Base-by-base conservation (phyloP, 805 yeast species). In the Yamadazyma scolyti region DNA sequence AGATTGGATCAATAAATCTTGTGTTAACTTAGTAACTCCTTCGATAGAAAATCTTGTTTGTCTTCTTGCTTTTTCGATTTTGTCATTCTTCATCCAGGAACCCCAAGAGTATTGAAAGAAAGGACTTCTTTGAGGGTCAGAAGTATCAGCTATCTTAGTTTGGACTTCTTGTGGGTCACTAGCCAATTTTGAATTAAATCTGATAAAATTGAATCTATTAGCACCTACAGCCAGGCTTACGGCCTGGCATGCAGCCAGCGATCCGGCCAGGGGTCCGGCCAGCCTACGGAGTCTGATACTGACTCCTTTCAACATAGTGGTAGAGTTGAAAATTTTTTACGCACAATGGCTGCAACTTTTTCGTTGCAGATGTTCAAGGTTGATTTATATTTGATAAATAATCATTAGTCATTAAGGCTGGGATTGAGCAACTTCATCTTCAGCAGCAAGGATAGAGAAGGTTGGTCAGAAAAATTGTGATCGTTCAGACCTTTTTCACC, bases 21-120 rank as follows among this genome's bases (percentile, higher is more conserved):
- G 58, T 20, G 80, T 34, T n/a, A 78, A 58, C 16, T 62, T 62
- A 33, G 75, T 72, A 30, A 85, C 62, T 4, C 96, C 97, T 50
- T 78, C 79, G 30, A 93, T 69, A 3, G 93, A 81, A 57, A 90
- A 90, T 41, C 69, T 71, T 13, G 97, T 90, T 34, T 73, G 74
- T 58, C 98, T 77, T 44, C 76, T 77, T 10, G 70, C 76, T 49
- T 85, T 82, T 54, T 93, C 89, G 19, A 57, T 58, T 34, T 68
- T 71, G 53, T 93, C 96, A 51, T 90, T 76, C 41, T 71, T 75
- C 47, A 89, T 63, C 97, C 97, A 90, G 5, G 95, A 74, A 28
- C 98, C 98, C 95, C 97, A 90, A 3, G 93, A 69, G 54, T 88
- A 90, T 46, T 82, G 77, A 67, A 86, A 90, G 50, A 93, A 85